A percentile compares a stretch with the other conserved stretches of the same genome.
These are phyloP conservation scores for Zizania palustris DNA, from an alignment of 202 grass and related monocot genomes.

Conservation along the genomic window DNA sequence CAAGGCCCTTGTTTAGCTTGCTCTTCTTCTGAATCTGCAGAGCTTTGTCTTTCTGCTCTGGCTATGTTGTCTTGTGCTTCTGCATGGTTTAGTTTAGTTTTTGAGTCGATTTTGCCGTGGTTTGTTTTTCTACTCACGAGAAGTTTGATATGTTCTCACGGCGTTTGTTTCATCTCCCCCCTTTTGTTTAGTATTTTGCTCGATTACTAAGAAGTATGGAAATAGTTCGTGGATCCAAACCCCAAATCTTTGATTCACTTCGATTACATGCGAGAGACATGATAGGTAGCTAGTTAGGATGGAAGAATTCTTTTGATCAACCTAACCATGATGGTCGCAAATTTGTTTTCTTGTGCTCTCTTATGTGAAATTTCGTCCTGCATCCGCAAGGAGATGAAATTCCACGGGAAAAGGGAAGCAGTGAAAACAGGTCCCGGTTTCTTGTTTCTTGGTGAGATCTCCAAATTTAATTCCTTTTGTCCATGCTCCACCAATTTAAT, in stretches of 20 bases:
- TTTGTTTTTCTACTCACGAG: background rate
- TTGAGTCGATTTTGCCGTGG: background rate
- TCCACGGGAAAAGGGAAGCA: background rate
- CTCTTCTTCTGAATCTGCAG: slow-evolving; percentile 5
- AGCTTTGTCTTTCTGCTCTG: background rate
- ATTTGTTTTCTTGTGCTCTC: background rate
- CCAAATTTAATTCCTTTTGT: background rate
- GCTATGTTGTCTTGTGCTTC: background rate
- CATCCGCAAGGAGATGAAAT: background rate
- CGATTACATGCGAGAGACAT: slow-evolving; percentile 4
- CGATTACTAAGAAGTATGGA: background rate
- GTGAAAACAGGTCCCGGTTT: slow-evolving; percentile 29
- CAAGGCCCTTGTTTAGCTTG: background rate
- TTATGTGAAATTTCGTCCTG: background rate
- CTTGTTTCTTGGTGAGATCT: slow-evolving; percentile 15
- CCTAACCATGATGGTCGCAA: slow-evolving; percentile 15
- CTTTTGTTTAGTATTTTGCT: background rate
- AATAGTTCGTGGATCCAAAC: background rate
- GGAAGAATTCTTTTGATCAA: background rate
- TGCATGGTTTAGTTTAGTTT: background rate
- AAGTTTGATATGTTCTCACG: background rate
- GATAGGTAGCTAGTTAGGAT: background rate
- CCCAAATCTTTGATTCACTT: background rate
- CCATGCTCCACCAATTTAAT: slow-evolving; percentile 38
- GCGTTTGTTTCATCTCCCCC: background rate